phyloP scores from a whole-genome alignment of 768 basidiomycete species.

The Sporobolomyces roseus region DNA sequence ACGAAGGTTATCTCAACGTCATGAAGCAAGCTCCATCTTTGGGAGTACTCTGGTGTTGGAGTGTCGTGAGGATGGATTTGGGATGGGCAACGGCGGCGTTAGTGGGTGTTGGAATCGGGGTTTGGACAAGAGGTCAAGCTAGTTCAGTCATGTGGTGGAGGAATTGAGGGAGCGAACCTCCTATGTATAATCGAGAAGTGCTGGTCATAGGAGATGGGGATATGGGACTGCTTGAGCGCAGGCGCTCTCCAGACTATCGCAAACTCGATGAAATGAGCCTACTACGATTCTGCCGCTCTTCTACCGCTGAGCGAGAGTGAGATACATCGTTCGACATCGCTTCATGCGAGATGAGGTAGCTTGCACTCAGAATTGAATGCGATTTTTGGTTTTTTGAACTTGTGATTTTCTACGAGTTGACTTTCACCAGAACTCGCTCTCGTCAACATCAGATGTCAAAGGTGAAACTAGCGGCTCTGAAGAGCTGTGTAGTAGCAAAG shows the following conservation, averaged over 20 bases:
- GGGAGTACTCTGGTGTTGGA: constrained; percentile 38
- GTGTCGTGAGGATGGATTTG: constrained; percentile 32
- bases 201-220: too few relatives aligned
- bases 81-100: constrained; percentile 19
- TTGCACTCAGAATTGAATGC: too few relatives aligned
- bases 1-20: constrained; percentile 26
- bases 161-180: too few relatives aligned
- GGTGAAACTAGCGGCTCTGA: constrained; percentile 70
- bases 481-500: constrained; percentile 70
- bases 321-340: too few relatives aligned
- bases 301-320: too few relatives aligned
- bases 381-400: background rate
- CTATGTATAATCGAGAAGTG: too few relatives aligned
- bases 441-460: constrained; percentile 50
- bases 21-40: constrained; percentile 31
- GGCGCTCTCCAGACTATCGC: too few relatives aligned
- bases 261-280: too few relatives aligned
- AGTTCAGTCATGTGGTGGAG: constrained; percentile 8
- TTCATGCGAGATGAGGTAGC: too few relatives aligned
- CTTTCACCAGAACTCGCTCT: background rate
- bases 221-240: too few relatives aligned
- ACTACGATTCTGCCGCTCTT: too few relatives aligned
- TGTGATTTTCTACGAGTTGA: too few relatives aligned
- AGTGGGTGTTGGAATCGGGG: constrained; percentile 16
- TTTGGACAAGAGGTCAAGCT: constrained; percentile 16